These are phyloP conservation scores for Alternaria sp. DNA, from an alignment of 2,329 filamentous ascomycete genomes.

Conservation along the genomic window DNA sequence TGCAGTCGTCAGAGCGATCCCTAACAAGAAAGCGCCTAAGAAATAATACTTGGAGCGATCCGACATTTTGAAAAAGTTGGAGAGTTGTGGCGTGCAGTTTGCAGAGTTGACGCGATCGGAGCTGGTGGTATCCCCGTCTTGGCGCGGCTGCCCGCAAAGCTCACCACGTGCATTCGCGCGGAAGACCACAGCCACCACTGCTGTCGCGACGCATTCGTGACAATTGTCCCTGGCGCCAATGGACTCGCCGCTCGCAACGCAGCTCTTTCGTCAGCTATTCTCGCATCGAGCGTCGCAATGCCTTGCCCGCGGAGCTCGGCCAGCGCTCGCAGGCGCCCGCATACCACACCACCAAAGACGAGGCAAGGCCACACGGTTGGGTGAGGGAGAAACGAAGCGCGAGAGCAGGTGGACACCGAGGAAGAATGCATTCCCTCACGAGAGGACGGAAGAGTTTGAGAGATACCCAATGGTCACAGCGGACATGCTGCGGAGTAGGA, in stretches of 20 bases:
- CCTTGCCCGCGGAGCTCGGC: constrained; percentile 55
- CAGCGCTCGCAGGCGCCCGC: constrained; percentile 47
- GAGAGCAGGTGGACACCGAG: constrained; percentile 88
- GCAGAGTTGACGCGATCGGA: constrained; percentile 17
- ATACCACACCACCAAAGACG: constrained; percentile 37
- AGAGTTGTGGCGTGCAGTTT: neutral
- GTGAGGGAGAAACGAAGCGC: constrained; percentile 51
- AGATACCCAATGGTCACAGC: constrained; percentile 85
- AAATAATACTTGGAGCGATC: constrained; percentile 62
- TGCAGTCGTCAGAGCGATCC: constrained; percentile 68
- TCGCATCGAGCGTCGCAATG: constrained; percentile 67
- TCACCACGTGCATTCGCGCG: constrained; percentile 31
- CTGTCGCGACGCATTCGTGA: constrained; percentile 16
- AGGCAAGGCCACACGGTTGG: constrained; percentile 35
- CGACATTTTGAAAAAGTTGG: constrained; percentile 33
- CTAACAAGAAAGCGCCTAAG: constrained; percentile 75
- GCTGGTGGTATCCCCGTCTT: constrained; percentile 33
- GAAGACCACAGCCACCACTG: constrained; percentile 20
- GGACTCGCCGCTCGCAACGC: constrained; percentile 80
- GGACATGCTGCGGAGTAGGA: constrained; percentile 73
- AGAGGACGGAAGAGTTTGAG: constrained; percentile 80
- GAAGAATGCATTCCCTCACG: constrained; percentile 73
- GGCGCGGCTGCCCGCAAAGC: constrained; percentile 32
- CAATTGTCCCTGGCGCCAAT: constrained; percentile 56
- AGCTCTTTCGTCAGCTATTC: constrained; percentile 86